Percentiles rank a stretch among this genome's conserved stretches.
Conservation (phyloP, 257 asterid genomes). For the Nicotiana undulata region DNA sequence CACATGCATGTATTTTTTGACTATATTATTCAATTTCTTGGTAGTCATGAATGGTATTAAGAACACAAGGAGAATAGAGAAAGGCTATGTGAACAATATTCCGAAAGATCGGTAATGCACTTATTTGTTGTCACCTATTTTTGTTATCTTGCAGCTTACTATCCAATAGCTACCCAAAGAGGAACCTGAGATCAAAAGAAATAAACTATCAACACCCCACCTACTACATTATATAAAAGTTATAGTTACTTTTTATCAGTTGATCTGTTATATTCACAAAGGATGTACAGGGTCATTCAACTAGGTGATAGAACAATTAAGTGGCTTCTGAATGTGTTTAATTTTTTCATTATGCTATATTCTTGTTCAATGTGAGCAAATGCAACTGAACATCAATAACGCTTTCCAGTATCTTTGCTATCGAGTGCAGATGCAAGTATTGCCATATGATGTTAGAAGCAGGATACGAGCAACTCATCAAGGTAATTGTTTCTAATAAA, state of each 20-base stretch:
- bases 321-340: constrained; percentile 10
- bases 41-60: too few species aligned
- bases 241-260: constrained; percentile 30
- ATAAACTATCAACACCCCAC: neutral
- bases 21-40: too few species aligned
- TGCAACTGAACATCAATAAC: constrained; percentile 34
- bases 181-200: too few species aligned
- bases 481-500: neutral
- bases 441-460: constrained; percentile 70
- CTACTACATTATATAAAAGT: neutral
- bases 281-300: constrained; percentile 16
- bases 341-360: constrained; percentile 34
- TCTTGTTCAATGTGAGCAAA: constrained; percentile 66
- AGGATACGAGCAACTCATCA: constrained; percentile 23
- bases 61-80: too few species aligned
- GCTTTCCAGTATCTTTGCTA: constrained; percentile 58
- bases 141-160: too few species aligned
- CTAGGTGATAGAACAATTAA: constrained; percentile 17
- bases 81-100: too few species aligned
- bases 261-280: constrained; percentile 73
- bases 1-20: too few species aligned
- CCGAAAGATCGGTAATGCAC: too few species aligned
- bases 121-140: too few species aligned
- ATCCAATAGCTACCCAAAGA: too few species aligned
- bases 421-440: constrained; percentile 76